These are phyloP conservation scores for Amanita pallidorosea DNA, from an alignment of 768 basidiomycete species.

Conservation along the genomic window DNA sequence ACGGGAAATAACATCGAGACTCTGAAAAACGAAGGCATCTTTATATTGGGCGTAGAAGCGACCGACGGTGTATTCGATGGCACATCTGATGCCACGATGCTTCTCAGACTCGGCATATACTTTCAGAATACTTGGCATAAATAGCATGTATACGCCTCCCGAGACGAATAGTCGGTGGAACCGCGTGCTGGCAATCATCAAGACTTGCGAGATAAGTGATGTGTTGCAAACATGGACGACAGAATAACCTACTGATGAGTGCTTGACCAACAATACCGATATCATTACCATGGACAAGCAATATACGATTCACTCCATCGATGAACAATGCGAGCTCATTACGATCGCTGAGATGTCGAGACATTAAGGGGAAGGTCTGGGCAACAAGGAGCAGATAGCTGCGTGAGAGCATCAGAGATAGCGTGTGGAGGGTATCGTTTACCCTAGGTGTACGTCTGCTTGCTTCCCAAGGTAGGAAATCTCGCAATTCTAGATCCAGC, in stretches of 20 bases:
- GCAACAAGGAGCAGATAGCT: conserved; percentile 60
- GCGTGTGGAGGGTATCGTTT: conserved; percentile 16
- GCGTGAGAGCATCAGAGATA: conserved; percentile 55
- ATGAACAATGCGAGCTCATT: conserved; percentile 55
- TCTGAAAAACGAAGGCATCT: conserved; percentile 68
- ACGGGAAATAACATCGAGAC: conserved; percentile 50
- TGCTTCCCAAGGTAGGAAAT: conserved; percentile 33
- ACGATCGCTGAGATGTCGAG: conserved; percentile 58
- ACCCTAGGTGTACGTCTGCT: neutral
- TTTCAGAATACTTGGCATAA: conserved; percentile 65
- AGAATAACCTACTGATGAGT: conserved; percentile 45
- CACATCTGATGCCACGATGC: conserved; percentile 46
- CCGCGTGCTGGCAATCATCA: conserved; percentile 68
- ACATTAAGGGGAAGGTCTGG: conserved; percentile 64
- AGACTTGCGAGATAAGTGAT: conserved; percentile 24
- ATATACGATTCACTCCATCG: conserved; percentile 61
- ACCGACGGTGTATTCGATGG: conserved; percentile 61
- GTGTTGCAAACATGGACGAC: conserved; percentile 3
- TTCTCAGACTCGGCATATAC: conserved; percentile 52
- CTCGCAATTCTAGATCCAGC: conserved; percentile 28
- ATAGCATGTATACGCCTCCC: conserved; percentile 61
- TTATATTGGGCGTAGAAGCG: conserved; percentile 68
- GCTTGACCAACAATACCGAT: conserved; percentile 69
- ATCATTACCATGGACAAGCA: conserved; percentile 61
- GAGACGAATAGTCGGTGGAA: conserved; percentile 69